Percentiles rank a stretch among this genome's conserved stretches.
Conservation (phyloP, 768 basidiomycete genomes). For the Sporobolomyces roseus region DNA sequence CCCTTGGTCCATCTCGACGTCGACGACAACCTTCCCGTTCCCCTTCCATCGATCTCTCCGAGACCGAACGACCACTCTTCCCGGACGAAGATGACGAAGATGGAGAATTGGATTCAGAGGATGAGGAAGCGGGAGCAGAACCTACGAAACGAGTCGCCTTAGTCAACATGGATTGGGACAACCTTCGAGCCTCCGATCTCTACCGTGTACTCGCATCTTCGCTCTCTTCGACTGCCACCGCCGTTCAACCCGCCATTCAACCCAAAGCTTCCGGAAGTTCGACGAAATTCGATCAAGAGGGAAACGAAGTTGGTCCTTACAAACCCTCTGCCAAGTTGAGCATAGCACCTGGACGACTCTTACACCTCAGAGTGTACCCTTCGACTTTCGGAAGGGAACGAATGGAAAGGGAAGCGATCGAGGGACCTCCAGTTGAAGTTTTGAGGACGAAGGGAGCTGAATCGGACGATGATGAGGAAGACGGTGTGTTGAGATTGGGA, state of each 20-base stretch:
- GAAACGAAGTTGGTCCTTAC: slow-evolving; percentile 25
- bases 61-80: slow-evolving; percentile 35
- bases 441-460: slow-evolving; percentile 54
- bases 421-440: slow-evolving; percentile 81
- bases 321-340: slow-evolving; percentile 43
- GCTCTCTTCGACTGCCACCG: slow-evolving; percentile 60
- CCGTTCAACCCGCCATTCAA: slow-evolving; percentile 47
- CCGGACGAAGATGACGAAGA: slow-evolving; percentile 74
- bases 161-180: slow-evolving; percentile 98
- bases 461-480: slow-evolving; percentile 51
- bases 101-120: slow-evolving; percentile 53
- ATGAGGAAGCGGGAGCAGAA: slow-evolving; percentile 50
- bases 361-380: slow-evolving; percentile 81
- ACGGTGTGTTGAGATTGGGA: slow-evolving; percentile 37
- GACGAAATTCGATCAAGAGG: slow-evolving; percentile 36
- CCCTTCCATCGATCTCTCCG: slow-evolving; percentile 42
- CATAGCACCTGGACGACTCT: slow-evolving; percentile 62
- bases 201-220: slow-evolving; percentile 90
- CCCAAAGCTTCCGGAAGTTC: slow-evolving; percentile 37
- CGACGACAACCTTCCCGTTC: slow-evolving; percentile 24
- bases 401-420: slow-evolving; percentile 77
- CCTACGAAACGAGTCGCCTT: slow-evolving; percentile 72
- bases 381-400: slow-evolving; percentile 86
- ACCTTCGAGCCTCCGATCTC: slow-evolving; percentile 80
- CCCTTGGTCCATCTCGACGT: slow-evolving; percentile 21